Percentiles rank a stretch among this genome's conserved stretches.
These are phyloP conservation scores for Solanum paucissectum DNA, from an alignment of 257 asterid species.

Conservation along the genomic window DNA sequence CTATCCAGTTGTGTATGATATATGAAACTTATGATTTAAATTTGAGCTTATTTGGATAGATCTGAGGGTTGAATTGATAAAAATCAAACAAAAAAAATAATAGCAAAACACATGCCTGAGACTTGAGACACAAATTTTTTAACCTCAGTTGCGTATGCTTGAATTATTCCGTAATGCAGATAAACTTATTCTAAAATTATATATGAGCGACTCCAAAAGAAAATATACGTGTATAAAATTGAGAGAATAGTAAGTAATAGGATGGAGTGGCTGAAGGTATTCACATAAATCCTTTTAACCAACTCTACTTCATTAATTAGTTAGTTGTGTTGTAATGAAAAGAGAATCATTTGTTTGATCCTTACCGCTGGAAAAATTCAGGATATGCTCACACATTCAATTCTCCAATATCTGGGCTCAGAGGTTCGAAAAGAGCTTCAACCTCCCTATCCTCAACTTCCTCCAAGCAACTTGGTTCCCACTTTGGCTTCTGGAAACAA, in stretches of 20 bases:
- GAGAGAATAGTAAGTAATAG: background rate
- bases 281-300: background rate
- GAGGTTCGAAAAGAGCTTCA: constrained; percentile 66
- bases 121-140: background rate
- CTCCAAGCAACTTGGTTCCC: constrained; percentile 75
- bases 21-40: background rate
- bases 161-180: background rate
- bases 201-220: background rate
- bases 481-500: constrained; percentile 66
- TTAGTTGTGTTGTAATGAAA: background rate
- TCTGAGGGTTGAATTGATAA: background rate
- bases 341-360: background rate
- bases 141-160: background rate
- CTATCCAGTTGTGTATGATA: background rate
- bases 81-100: background rate
- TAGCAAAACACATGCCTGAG: background rate
- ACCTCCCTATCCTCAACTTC: constrained; percentile 51
- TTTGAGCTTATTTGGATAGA: background rate
- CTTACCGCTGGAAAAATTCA: background rate
- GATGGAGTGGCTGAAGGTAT: background rate
- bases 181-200: background rate
- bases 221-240: background rate
- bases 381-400: constrained; percentile 33
- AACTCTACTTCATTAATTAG: background rate
- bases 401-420: constrained; percentile 42